Evolutionary conservation across 2,329 filamentous ascomycete genomes (phyloP).

Genomic region (Macrophomina phaseolina): DNA sequence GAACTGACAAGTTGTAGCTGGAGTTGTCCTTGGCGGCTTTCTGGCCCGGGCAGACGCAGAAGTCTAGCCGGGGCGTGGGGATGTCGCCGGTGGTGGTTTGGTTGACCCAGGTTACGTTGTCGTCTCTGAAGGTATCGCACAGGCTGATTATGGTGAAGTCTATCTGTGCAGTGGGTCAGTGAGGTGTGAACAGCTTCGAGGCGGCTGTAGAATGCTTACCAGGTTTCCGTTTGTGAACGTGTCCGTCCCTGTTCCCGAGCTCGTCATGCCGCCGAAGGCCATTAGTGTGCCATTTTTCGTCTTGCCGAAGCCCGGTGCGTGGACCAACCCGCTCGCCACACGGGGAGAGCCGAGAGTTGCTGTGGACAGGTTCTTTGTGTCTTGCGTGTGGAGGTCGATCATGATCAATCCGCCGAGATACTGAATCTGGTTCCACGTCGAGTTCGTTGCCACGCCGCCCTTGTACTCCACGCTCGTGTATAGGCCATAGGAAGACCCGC

Average conservation of each 20-base stretch:
- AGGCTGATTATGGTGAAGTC: slow-evolving; percentile 12
- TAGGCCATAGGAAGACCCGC: neutral
- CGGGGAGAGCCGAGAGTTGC: neutral
- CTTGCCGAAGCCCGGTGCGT: neutral
- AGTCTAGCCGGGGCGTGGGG: slow-evolving; percentile 51
- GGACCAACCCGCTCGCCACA: neutral
- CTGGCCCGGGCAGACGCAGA: slow-evolving; percentile 45
- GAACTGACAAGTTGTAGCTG: slow-evolving; percentile 52
- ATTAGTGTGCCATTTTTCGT: neutral
- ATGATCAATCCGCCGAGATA: neutral
- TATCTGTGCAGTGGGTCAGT: neutral
- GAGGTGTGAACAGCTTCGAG: too few relatives aligned
- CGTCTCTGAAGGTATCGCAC: slow-evolving; percentile 7
- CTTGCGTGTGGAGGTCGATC: neutral
- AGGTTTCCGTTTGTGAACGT: slow-evolving; percentile 12
- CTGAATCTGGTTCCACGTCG: neutral
- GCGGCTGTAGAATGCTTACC: neutral
- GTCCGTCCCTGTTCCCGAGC: neutral
- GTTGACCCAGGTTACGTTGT: slow-evolving; percentile 46
- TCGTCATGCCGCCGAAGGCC: slow-evolving; percentile 3
- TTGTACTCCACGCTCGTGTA: slow-evolving; percentile 5
- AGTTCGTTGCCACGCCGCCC: neutral
- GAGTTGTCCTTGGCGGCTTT: slow-evolving; percentile 52
- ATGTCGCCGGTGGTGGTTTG: slow-evolving; percentile 51
- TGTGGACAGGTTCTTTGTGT: slow-evolving; percentile 1